These are phyloP conservation scores for Leucaena leucocephala DNA, from an alignment of 306 rosid genomes.

Conservation along the genomic window DNA sequence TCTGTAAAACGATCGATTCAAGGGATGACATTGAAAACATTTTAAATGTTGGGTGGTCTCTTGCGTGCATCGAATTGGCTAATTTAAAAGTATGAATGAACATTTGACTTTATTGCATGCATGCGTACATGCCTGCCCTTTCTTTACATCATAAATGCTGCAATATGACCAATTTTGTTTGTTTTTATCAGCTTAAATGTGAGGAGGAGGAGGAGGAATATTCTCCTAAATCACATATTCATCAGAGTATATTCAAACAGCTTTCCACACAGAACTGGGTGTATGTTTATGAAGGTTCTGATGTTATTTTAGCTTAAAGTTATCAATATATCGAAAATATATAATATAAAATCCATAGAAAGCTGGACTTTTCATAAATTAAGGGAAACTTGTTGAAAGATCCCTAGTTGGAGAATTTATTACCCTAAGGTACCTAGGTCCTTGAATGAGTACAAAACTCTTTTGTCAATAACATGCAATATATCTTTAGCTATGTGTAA, in stretches of 20 bases:
- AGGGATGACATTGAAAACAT: slow-evolving; percentile 60
- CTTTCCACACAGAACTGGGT: slow-evolving; percentile 23
- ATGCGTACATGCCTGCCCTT: slow-evolving; percentile 10
- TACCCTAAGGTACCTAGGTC: too few relatives aligned
- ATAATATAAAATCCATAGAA: background rate
- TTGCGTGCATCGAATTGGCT: slow-evolving; percentile 66
- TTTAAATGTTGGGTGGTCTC: slow-evolving; percentile 67
- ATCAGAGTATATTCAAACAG: slow-evolving; percentile 8
- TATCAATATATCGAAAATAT: background rate
- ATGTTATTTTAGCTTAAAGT: slow-evolving; percentile 8
- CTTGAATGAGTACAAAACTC: too few relatives aligned
- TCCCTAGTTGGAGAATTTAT: too few relatives aligned
- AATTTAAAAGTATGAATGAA: slow-evolving; percentile 60
- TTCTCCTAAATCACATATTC: background rate
- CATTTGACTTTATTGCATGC: slow-evolving; percentile 28
- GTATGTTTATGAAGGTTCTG: slow-evolving; percentile 9
- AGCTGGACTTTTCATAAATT: background rate
- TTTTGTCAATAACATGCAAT: too few relatives aligned
- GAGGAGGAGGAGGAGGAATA: slow-evolving; percentile 42
- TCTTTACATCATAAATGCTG: slow-evolving; percentile 24
- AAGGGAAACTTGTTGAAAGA: too few relatives aligned
- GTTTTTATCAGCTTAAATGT: slow-evolving; percentile 61
- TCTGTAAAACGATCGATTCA: slow-evolving; percentile 55
- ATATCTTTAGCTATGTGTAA: too few relatives aligned
- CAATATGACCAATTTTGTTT: slow-evolving; percentile 46